A percentile compares a stretch with the other conserved stretches of the same genome.
Conservation (phyloP, 495 filamentous ascomycete species). For the Mytilinidion resinicola region DNA sequence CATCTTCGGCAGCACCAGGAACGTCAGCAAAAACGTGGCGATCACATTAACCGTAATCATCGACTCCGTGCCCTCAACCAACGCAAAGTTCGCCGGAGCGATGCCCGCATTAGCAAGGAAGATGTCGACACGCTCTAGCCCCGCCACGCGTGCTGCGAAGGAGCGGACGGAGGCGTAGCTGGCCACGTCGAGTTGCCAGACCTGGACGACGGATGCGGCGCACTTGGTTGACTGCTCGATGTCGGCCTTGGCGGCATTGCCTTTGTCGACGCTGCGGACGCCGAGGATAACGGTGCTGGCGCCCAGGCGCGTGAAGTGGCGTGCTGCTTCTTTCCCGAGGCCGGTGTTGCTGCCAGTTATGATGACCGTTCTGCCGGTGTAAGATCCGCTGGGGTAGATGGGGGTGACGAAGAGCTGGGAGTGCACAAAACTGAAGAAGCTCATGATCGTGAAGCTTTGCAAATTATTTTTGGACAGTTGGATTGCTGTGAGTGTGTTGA, state of each 20-base stretch:
- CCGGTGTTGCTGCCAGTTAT: constrained; percentile 8
- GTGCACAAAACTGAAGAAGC: neutral
- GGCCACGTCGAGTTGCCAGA: constrained; percentile 31
- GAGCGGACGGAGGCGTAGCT: constrained; percentile 22
- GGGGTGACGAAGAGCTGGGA: neutral
- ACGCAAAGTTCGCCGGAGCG: neutral
- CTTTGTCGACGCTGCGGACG: constrained; percentile 21
- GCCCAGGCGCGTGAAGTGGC: constrained; percentile 15
- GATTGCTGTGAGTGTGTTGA: too few relatives aligned
- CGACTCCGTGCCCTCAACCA: neutral
- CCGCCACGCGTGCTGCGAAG: constrained; percentile 17
- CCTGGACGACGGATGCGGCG: neutral
- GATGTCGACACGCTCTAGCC: constrained; percentile 23
- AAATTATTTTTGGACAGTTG: too few relatives aligned
- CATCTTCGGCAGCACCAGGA: constrained; percentile 39
- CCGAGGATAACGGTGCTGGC: constrained; percentile 27
- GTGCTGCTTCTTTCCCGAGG: constrained; percentile 27
- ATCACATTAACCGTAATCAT: constrained; percentile 30
- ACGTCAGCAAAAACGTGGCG: constrained; percentile 44
- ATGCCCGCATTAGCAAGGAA: constrained; percentile 20
- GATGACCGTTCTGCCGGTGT: constrained; percentile 9
- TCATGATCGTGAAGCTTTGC: too few relatives aligned
- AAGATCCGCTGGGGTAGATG: neutral
- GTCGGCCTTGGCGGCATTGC: constrained; percentile 16
- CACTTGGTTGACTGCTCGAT: constrained; percentile 6